Base-by-base conservation (phyloP, 345 rosid species). In the Brassica carinata region DNA sequence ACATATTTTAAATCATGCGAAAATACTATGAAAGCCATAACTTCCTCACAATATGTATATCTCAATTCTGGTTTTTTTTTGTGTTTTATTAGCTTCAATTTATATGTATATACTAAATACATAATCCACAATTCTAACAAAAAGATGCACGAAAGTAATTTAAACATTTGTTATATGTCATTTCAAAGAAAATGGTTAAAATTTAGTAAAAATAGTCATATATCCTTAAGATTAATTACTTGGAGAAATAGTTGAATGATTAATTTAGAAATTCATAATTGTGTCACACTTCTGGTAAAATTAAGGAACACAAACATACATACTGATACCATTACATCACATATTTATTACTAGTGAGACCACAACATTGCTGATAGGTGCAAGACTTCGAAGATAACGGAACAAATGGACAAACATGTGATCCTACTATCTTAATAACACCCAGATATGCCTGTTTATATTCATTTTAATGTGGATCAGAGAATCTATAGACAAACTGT, bases 381-480 rank as follows among this genome's bases (percentile, higher is more conserved):
- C 19, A 14, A 55, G 67, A 65, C n/a, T 57, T 78, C 9, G 26
- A 17, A 64, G 40, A 27, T 48, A 51, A 67, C 10, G 31, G 57
- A 74, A 67, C 33, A 73, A 66, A 74, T 34, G 57, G 70, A 80
- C 48, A 80, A 38, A 51, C 64, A 62, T 75, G 36, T 36, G 59
- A 80, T 69, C 67, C 5, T 80, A 74, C 43, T 15, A 74, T 74
- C 79, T 61, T 61, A 74, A 59, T 63, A 74, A 34, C 8, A 34
- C 61, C 75, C 59, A 53, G 34, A 69, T 69, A 62, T 69, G 66
- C 36, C 14, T 75, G 30, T 5, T 80, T 69, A 80, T 69, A 57
- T 80, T 48, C 71, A 62, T 74, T 62, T 36, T 19, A 19, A 73
- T 11, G 57, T 67, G 64, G 70, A 33, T 73, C 65, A 79, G 31